Evolutionary conservation across 495 filamentous ascomycete genomes (phyloP).

Genomic region (Aspergillus biplanus): DNA sequence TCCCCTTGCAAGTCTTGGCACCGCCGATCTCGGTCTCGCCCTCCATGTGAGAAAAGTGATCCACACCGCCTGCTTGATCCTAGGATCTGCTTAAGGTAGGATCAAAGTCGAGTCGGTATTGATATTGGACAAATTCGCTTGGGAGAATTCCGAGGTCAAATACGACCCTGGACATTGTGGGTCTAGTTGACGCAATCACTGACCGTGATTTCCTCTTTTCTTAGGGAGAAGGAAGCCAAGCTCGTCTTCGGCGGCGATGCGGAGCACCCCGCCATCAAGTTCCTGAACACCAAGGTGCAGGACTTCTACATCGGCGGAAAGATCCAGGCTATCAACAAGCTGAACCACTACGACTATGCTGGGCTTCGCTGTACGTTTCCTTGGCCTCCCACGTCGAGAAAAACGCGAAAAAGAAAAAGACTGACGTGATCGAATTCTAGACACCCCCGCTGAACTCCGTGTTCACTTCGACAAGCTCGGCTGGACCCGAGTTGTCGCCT

Average conservation of each 20-base stretch:
- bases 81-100: background rate
- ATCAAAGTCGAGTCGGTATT: background rate
- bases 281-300: conserved; percentile 75
- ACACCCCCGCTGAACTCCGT: conserved; percentile 92
- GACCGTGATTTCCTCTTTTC: conserved; percentile 35
- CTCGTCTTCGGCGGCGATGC: conserved; percentile 94
- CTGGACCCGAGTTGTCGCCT: conserved; percentile 94
- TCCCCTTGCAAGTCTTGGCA: conserved; percentile 15
- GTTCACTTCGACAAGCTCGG: conserved; percentile 98
- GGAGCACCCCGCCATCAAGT: conserved; percentile 90
- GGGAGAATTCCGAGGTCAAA: conserved; percentile 6
- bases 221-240: conserved; percentile 82
- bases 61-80: background rate
- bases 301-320: conserved; percentile 96
- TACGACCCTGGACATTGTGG: conserved; percentile 25
- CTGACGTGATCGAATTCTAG: conserved; percentile 45
- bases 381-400: conserved; percentile 7
- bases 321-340: conserved; percentile 88
- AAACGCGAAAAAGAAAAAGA: conserved; percentile 8
- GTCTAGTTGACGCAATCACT: conserved; percentile 37
- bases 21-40: conserved; percentile 2
- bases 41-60: conserved; percentile 1
- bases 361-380: conserved; percentile 79
- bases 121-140: background rate
- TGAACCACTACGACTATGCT: conserved; percentile 99